A percentile compares a stretch with the other conserved stretches of the same genome.
phyloP scores from a whole-genome alignment of 352 stramenopile species.

The Phytophthora macrochlamydospora region DNA sequence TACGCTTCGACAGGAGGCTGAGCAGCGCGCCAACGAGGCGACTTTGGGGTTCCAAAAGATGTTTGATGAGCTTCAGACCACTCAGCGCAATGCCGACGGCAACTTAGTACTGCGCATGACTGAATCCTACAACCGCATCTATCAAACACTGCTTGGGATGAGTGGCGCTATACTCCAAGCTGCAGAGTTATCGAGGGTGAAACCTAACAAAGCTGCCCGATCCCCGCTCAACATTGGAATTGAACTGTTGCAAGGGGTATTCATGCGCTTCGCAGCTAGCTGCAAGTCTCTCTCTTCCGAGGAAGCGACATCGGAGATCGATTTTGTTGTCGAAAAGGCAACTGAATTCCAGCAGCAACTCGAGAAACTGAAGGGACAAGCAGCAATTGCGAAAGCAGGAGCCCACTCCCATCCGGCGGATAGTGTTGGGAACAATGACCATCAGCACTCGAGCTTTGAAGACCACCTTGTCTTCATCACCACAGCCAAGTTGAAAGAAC shows the following conservation, averaged over 20 bases:
- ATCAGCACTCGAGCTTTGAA: slow-evolving; percentile 40
- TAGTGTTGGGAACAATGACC: slow-evolving; percentile 12
- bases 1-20: slow-evolving; percentile 49
- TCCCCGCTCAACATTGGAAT: slow-evolving; percentile 43
- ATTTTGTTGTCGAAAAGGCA: slow-evolving; percentile 40
- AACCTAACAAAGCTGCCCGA: slow-evolving; percentile 15
- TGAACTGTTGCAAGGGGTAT: slow-evolving; percentile 44
- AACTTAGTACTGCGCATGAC: slow-evolving; percentile 35
- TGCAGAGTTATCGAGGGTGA: slow-evolving; percentile 41
- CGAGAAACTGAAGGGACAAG: slow-evolving; percentile 56
- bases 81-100: slow-evolving; percentile 20
- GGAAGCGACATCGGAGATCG: slow-evolving; percentile 23
- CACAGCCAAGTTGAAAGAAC: slow-evolving; percentile 34
- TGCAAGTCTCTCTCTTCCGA: slow-evolving; percentile 17
- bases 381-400: slow-evolving; percentile 35
- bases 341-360: slow-evolving; percentile 51
- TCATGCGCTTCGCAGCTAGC: slow-evolving; percentile 40
- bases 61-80: slow-evolving; percentile 34
- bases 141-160: slow-evolving; percentile 55
- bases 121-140: slow-evolving; percentile 43
- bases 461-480: slow-evolving; percentile 48
- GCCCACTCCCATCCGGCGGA: slow-evolving; percentile 11
- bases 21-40: slow-evolving; percentile 48
- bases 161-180: slow-evolving; percentile 51
- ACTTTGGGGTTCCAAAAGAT: slow-evolving; percentile 38